Conservation (phyloP, 2,329 filamentous ascomycete genomes). For the Aschersonia sp. region DNA sequence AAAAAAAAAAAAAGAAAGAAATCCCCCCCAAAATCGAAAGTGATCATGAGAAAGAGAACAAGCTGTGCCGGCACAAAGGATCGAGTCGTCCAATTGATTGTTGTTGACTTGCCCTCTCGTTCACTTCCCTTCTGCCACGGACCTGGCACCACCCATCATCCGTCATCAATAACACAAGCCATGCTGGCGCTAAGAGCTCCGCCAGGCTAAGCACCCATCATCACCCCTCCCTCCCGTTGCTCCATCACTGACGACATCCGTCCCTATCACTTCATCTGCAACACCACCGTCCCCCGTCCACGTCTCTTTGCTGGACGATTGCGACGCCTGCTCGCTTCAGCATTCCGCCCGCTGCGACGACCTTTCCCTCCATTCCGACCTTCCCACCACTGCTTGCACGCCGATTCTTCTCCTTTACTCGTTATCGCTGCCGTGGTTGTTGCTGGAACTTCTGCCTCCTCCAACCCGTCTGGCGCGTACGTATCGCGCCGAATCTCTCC, state of each 20-base stretch:
- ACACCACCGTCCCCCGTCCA: slow-evolving; percentile 6
- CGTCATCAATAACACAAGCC: neutral
- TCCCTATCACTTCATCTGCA: slow-evolving; percentile 12
- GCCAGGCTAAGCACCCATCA: neutral
- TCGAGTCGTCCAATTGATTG: too few species aligned
- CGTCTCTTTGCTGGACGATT: neutral
- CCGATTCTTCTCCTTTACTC: neutral
- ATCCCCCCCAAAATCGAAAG: too few species aligned
- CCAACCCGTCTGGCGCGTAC: slow-evolving; percentile 20
- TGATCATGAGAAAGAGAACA: too few species aligned
- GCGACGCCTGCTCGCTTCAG: too few species aligned
- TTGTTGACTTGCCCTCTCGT: too few species aligned
- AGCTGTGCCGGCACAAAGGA: too few species aligned
- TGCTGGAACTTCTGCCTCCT: neutral
- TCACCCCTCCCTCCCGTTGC: slow-evolving; percentile 9
- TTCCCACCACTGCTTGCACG: too few species aligned
- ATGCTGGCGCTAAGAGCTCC: neutral
- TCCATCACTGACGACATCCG: slow-evolving; percentile 23
- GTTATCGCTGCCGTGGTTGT: neutral
- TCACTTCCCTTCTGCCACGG: too few species aligned
- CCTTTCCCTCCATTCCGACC: too few species aligned
- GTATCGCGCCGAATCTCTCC: slow-evolving; percentile 19
- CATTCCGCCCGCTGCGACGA: too few species aligned
- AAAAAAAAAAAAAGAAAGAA: too few species aligned
- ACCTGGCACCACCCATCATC: neutral